phyloP scores from a whole-genome alignment of 164 flowering plant genomes.

The Tetrastigma voinierianum region DNA sequence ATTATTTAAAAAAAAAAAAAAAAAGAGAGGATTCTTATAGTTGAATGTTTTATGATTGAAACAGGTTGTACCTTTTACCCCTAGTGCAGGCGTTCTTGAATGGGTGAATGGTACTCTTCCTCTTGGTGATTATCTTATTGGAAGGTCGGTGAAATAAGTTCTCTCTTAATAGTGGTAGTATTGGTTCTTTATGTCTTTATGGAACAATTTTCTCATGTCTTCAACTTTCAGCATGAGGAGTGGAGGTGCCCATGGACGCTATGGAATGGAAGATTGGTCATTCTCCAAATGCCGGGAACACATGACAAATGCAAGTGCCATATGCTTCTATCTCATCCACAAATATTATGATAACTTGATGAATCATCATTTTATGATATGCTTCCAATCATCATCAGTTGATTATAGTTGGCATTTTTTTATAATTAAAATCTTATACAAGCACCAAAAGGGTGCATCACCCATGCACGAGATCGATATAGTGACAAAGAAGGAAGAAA shows the following conservation, averaged over 20 bases:
- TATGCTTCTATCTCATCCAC: not conserved
- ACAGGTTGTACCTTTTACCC: conserved; percentile 98
- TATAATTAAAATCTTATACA: too few relatives aligned
- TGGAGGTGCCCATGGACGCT: conserved; percentile 97
- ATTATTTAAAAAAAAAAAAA: too few relatives aligned
- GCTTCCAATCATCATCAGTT: too few relatives aligned
- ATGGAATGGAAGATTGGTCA: conserved; percentile 88
- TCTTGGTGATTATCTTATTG: conserved; percentile 92
- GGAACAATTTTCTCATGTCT: not conserved
- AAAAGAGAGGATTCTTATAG: too few relatives aligned
- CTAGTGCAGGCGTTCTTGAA: conserved; percentile 99
- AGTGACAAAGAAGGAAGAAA: too few relatives aligned
- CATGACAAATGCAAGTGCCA: conserved; percentile 68
- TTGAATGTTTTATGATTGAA: conserved; percentile 11
- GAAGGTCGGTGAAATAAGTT: conserved; percentile 61
- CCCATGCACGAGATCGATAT: too few relatives aligned
- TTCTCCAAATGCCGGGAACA: conserved; percentile 75
- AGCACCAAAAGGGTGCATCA: too few relatives aligned
- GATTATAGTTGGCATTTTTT: too few relatives aligned
- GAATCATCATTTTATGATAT: too few relatives aligned
- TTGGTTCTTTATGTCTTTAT: not conserved
- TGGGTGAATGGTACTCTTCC: conserved; percentile 98
- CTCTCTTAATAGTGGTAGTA: not conserved
- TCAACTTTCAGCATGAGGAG: conserved; percentile 55
- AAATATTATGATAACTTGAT: too few relatives aligned